These are phyloP conservation scores for Suillus subaureus DNA, from an alignment of 768 basidiomycete genomes.

Conservation along the genomic window DNA sequence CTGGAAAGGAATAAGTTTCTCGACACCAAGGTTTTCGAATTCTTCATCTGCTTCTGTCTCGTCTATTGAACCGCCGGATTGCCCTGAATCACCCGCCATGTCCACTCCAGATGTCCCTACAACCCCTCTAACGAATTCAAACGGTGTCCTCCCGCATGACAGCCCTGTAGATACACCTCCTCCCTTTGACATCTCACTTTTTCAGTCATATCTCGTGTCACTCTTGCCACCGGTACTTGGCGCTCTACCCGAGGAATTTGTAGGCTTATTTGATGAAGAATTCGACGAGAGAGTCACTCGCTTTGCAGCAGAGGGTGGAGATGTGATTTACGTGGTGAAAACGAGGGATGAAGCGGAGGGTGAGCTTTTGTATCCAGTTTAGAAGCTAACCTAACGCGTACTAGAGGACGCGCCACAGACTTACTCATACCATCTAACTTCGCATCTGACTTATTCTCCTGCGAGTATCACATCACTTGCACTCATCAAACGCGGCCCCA, in stretches of 20 bases:
- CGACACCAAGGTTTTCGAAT: constrained; percentile 19
- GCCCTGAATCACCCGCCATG: constrained; percentile 15
- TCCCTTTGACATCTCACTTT: constrained; percentile 67
- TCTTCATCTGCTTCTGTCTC: constrained; percentile 14
- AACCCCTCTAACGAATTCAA: constrained; percentile 33
- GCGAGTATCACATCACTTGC: constrained; percentile 86
- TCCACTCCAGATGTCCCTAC: constrained; percentile 19
- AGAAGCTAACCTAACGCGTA: constrained; percentile 14
- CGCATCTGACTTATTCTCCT: constrained; percentile 78
- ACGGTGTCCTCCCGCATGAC: constrained; percentile 28
- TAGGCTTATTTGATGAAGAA: constrained; percentile 67
- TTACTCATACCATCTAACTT: constrained; percentile 66
- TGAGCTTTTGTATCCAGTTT: constrained; percentile 33
- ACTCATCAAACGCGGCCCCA: constrained; percentile 89
- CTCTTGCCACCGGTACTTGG: constrained; percentile 84
- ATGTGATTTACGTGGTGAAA: constrained; percentile 83
- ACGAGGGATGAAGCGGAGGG: constrained; percentile 75
- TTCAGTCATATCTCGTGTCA: constrained; percentile 68
- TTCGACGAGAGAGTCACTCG: constrained; percentile 76
- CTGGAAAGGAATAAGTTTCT: constrained; percentile 26
- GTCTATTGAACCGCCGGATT: constrained; percentile 5
- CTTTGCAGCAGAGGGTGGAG: constrained; percentile 76
- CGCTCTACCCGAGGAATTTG: constrained; percentile 64
- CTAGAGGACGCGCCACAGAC: constrained; percentile 68
- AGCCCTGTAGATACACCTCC: constrained; percentile 41